Evolutionary conservation across 257 asterid genomes (phyloP), one percentile per base, ranked within the genome.

Genomic region (Plectranthus barbatus): DNA sequence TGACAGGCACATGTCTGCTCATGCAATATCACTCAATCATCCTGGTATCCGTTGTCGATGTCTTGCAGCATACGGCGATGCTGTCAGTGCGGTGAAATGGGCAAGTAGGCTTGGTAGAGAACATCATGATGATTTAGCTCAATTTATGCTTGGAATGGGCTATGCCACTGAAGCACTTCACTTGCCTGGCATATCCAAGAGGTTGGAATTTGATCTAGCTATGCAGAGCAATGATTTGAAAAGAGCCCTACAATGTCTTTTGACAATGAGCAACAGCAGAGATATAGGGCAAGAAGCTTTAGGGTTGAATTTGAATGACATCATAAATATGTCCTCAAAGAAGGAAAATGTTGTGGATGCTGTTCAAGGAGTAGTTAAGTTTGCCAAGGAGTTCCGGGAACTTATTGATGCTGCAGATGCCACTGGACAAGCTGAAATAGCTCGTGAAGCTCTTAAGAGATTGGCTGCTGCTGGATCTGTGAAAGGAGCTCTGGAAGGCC

Each of bases 71-170:
- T 84, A 90, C 74, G 99, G 99, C 41, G 99, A 93, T 77, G 96
- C 99, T 70, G 95, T 93, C 65, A 87, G 97, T 82, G 97, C 99
- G 8, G 97, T 93, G 57, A 93, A 93, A 83, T 93, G 99, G 99
- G 97, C 99, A 19, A 85, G 90, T 67, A 82, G 99, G 81, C 88
- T 93, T 59, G 99, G 94, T 66, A 79, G 99, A 67, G 99, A 93
- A 79, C 96, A 93, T 79, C 99, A 93, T 29, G 99, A 93, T 70
- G 99, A 93, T 80, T 73, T 93, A 68, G 99, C 99, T 1, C 97
- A 87, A 56, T 93, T 93, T 86, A 85, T 93, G 97, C 90, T 93
- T n/a, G 97, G 99, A 56, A 93, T 93, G 99, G 99, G 99, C 68
- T 93, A 93, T 79, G 99, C 99, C 62, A 93, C 91, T 42, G 99